Conservation (phyloP, 2,329 filamentous ascomycete genomes). For the Colletotrichum tanaceti region DNA sequence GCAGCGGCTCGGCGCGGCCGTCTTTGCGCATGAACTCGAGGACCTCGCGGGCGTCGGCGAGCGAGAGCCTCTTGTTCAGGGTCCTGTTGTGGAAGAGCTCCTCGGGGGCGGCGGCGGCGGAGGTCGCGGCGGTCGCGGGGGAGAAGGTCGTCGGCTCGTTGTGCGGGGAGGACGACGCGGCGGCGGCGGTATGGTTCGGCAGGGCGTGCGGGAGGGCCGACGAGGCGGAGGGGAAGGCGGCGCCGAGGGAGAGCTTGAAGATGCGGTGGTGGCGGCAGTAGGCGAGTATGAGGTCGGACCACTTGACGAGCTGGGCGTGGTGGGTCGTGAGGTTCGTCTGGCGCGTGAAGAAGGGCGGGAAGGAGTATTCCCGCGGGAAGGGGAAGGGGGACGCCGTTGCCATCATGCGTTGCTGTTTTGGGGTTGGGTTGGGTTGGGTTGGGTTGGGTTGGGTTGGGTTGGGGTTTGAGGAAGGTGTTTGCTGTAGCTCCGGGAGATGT, state of each 20-base stretch:
- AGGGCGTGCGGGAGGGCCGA: conserved; percentile 47
- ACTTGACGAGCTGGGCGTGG: conserved; percentile 82
- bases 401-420: conserved; percentile 9
- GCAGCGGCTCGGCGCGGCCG: conserved; percentile 75
- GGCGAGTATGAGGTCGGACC: conserved; percentile 84
- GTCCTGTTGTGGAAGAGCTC: conserved; percentile 68
- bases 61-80: conserved; percentile 63
- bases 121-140: conserved; percentile 51
- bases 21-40: conserved; percentile 70
- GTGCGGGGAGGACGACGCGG: conserved; percentile 46
- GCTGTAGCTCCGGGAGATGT: not conserved
- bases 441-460: not conserved
- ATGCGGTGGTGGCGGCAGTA: conserved; percentile 85
- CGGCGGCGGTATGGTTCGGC: conserved; percentile 43
- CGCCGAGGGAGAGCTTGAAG: conserved; percentile 77
- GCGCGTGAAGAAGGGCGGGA: conserved; percentile 87
- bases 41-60: conserved; percentile 67
- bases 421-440: too few relatives aligned
- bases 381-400: conserved; percentile 53
- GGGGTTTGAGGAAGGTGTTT: not conserved
- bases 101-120: conserved; percentile 54
- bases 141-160: conserved; percentile 57
- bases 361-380: conserved; percentile 76
- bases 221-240: conserved; percentile 64
- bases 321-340: conserved; percentile 80